Evolutionary conservation across 768 basidiomycete species (phyloP).

Genomic region (Nidularia sp.): DNA sequence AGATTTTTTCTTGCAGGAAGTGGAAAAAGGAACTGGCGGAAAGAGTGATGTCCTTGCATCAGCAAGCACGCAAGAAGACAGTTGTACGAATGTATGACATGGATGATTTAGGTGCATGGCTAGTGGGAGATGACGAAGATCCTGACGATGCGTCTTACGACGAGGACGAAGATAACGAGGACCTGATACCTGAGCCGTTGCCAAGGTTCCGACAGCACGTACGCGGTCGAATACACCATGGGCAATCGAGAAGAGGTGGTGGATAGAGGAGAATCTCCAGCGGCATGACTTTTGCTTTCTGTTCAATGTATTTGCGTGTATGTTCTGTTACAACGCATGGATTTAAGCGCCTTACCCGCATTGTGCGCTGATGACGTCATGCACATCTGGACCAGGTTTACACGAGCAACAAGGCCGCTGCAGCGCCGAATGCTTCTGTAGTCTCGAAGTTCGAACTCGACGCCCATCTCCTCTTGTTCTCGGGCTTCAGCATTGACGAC

Average conservation of each 20-base stretch:
- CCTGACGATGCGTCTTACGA: background rate
- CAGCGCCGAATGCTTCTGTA: too few relatives aligned
- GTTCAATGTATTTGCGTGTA: too few relatives aligned
- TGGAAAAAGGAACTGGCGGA: conserved; percentile 25
- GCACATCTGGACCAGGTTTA: too few relatives aligned
- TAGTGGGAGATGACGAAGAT: background rate
- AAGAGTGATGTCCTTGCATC: conserved; percentile 12
- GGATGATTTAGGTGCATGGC: background rate
- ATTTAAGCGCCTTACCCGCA: too few relatives aligned
- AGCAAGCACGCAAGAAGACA: background rate
- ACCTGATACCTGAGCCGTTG: conserved; percentile 15
- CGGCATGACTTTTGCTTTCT: too few relatives aligned
- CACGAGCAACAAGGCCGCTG: too few relatives aligned
- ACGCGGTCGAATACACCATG: conserved; percentile 6
- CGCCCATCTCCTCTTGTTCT: too few relatives aligned
- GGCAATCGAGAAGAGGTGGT: conserved; percentile 5
- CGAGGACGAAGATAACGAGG: conserved; percentile 12
- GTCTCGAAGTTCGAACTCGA: too few relatives aligned
- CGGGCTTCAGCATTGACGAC: background rate
- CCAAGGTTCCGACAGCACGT: conserved; percentile 5
- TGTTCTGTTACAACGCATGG: too few relatives aligned
- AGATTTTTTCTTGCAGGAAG: conserved; percentile 19
- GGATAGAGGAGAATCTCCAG: background rate
- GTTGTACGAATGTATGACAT: background rate
- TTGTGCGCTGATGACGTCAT: too few relatives aligned